Conservation (phyloP, 768 basidiomycete genomes). For the Infundibulicybe gibba region DNA sequence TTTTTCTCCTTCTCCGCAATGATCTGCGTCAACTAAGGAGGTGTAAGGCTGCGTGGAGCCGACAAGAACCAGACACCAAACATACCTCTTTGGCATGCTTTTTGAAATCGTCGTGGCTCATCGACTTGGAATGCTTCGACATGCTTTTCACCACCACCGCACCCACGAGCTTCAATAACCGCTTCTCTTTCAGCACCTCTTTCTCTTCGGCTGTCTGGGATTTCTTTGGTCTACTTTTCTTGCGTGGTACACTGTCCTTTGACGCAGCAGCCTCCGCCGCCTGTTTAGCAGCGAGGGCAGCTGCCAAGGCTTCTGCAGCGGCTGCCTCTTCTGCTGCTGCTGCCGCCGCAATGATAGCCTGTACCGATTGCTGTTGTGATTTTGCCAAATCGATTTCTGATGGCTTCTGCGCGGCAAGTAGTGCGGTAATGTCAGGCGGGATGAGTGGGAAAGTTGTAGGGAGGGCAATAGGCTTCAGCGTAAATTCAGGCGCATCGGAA, state of each 20-base stretch:
- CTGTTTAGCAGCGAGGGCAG: slow-evolving; percentile 21
- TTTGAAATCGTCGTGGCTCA: slow-evolving; percentile 86
- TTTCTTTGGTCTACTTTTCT: slow-evolving; percentile 40
- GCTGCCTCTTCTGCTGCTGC: slow-evolving; percentile 29
- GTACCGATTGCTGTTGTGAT: slow-evolving; percentile 18
- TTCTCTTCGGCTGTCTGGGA: slow-evolving; percentile 49
- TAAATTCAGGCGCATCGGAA: not conserved
- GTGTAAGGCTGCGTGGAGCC: not conserved
- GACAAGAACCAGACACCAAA: slow-evolving; percentile 3
- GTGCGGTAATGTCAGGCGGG: slow-evolving; percentile 2
- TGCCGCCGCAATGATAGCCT: slow-evolving; percentile 32
- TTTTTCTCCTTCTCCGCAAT: slow-evolving; percentile 97
- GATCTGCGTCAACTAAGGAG: slow-evolving; percentile 71
- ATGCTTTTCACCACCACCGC: slow-evolving; percentile 89
- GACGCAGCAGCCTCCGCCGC: slow-evolving; percentile 18
- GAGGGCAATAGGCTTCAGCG: not conserved
- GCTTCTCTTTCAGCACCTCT: slow-evolving; percentile 76
- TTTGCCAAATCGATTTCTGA: not conserved
- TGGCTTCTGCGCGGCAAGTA: not conserved
- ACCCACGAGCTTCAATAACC: slow-evolving; percentile 77
- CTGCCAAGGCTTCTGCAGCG: slow-evolving; percentile 21
- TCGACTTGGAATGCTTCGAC: slow-evolving; percentile 79
- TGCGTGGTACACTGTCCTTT: slow-evolving; percentile 24
- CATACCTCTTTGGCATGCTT: slow-evolving; percentile 91
- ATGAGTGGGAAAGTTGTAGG: not conserved